Percentiles rank a stretch among this genome's conserved stretches.
These are phyloP conservation scores for Aspergillus udagawae DNA, from an alignment of 2,329 filamentous ascomycete genomes.

Conservation along the genomic window DNA sequence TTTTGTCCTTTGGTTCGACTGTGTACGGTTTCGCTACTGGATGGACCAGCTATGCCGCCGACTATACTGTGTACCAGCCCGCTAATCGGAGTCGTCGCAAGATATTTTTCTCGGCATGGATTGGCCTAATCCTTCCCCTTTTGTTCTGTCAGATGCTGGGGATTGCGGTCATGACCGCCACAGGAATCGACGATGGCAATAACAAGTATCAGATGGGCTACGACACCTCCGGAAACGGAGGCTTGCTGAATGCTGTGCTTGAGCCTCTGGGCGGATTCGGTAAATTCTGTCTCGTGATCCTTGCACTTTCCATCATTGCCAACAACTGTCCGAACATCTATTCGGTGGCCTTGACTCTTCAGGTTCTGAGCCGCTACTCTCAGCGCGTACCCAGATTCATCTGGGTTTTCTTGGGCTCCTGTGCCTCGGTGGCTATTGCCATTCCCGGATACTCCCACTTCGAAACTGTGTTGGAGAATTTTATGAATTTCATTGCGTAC, in stretches of 20 bases:
- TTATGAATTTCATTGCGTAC: slow-evolving; percentile 66
- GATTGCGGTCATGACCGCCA: slow-evolving; percentile 65
- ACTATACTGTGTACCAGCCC: slow-evolving; percentile 79
- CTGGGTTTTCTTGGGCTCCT: slow-evolving; percentile 61
- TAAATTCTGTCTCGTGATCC: slow-evolving; percentile 65
- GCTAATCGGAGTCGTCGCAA: slow-evolving; percentile 54
- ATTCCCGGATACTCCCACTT: slow-evolving; percentile 67
- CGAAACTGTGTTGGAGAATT: slow-evolving; percentile 62
- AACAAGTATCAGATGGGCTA: slow-evolving; percentile 58
- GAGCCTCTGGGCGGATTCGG: slow-evolving; percentile 64
- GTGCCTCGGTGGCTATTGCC: slow-evolving; percentile 63
- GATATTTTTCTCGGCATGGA: slow-evolving; percentile 66
- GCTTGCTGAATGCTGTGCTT: slow-evolving; percentile 63
- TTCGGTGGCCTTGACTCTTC: slow-evolving; percentile 63
- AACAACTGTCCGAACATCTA: slow-evolving; percentile 73
- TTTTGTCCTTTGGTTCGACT: slow-evolving; percentile 64
- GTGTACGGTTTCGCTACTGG: slow-evolving; percentile 67
- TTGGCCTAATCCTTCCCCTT: slow-evolving; percentile 66
- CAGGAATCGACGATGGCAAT: slow-evolving; percentile 48
- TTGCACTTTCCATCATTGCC: slow-evolving; percentile 64
- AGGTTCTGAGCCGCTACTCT: slow-evolving; percentile 58
- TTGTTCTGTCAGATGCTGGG: slow-evolving; percentile 72
- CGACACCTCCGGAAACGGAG: slow-evolving; percentile 56
- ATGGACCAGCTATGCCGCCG: slow-evolving; percentile 71
- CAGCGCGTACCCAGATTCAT: slow-evolving; percentile 63